Evolutionary conservation across 805 yeast genomes (phyloP).

Genomic region (Saturnispora diversa): DNA sequence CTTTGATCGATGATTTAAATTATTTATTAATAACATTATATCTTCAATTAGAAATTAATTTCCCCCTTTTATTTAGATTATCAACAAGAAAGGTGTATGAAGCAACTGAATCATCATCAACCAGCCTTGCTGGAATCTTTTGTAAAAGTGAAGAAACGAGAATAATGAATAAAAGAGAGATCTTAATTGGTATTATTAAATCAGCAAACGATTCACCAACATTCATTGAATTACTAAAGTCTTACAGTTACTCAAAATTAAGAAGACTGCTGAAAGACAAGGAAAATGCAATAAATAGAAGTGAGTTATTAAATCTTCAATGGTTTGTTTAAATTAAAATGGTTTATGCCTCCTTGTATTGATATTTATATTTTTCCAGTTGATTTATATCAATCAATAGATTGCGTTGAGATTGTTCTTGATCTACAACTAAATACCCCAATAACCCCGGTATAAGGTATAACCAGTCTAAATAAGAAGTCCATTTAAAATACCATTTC

Average conservation of each 20-base stretch:
- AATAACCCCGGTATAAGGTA: slow-evolving; percentile 24
- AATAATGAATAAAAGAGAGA: slow-evolving; percentile 17
- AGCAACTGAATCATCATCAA: slow-evolving; percentile 15
- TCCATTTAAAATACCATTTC: slow-evolving; percentile 10
- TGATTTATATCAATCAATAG: slow-evolving; percentile 18
- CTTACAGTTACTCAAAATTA: slow-evolving; percentile 9
- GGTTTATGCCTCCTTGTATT: slow-evolving; percentile 28
- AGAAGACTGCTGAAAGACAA: slow-evolving; percentile 4
- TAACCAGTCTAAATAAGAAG: slow-evolving; percentile 17
- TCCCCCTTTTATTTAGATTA: slow-evolving; percentile 28
- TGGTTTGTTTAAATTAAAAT: slow-evolving; percentile 15
- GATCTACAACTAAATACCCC: slow-evolving; percentile 16
- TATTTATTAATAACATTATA: slow-evolving; percentile 22
- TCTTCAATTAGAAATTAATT: slow-evolving; percentile 18
- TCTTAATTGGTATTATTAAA: slow-evolving; percentile 23
- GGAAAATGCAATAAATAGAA: background rate
- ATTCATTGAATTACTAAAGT: slow-evolving; percentile 7
- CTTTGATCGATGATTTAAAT: slow-evolving; percentile 21
- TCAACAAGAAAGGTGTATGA: slow-evolving; percentile 19
- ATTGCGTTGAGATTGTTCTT: slow-evolving; percentile 16
- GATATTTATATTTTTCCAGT: slow-evolving; percentile 23
- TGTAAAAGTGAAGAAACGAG: slow-evolving; percentile 16
- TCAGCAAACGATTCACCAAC: slow-evolving; percentile 15
- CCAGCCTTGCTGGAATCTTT: slow-evolving; percentile 17
- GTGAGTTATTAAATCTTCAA: slow-evolving; percentile 13